Evolutionary conservation across 2,329 filamentous ascomycete genomes (phyloP), one percentile per base, ranked within the genome.

Genomic region (Grosmannia serpens): DNA sequence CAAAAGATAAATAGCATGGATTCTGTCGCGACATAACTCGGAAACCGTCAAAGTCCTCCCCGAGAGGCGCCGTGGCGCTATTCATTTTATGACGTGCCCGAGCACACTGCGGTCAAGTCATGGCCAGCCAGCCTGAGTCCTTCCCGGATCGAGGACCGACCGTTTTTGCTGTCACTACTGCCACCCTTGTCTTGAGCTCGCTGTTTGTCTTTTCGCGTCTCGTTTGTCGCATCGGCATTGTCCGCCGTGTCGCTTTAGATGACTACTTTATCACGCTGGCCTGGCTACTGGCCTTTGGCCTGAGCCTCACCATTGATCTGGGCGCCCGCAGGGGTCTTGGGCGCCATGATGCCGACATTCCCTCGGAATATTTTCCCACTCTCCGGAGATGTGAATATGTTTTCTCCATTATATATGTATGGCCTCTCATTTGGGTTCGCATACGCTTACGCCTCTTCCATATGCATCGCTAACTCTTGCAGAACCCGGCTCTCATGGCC

Each of bases 401-500:
- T 59, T 85, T 86, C 65, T 84, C 82, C 8, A 77, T 86, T 44
- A 68, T 86, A 61, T 85, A 85, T 65, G 80, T 83, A 71, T 52
- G 79, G 70, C 11, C 13, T 41, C 6, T 29, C 13, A n/a, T 38
- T 38, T 38, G 35, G 17, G 17, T 4, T 38, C 35, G 4, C 15
- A 38, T 11, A 46, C 22, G 2, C 26, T 51, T 49, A 29, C n/a
- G 26, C 22, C 57, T 65, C 55, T 66, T 58, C 29, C 26, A 2
- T 20, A 22, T 22, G 55, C 65, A 53, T 65, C 59, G 29, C 31
- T 4, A 20, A 24, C 31, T 35, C n/a, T 38, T 11, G n/a, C 66
- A 91, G 85, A 95, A 96, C 68, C 91, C 91, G 15, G 87, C 89
- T 4, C 77, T 96, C 58, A 95, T 95, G 89, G 85, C 87, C 3